Percentiles rank a stretch among this genome's conserved stretches.
Evolutionary conservation across 352 stramenopile species (phyloP).

Genomic region (Elongisporangium prolatum): DNA sequence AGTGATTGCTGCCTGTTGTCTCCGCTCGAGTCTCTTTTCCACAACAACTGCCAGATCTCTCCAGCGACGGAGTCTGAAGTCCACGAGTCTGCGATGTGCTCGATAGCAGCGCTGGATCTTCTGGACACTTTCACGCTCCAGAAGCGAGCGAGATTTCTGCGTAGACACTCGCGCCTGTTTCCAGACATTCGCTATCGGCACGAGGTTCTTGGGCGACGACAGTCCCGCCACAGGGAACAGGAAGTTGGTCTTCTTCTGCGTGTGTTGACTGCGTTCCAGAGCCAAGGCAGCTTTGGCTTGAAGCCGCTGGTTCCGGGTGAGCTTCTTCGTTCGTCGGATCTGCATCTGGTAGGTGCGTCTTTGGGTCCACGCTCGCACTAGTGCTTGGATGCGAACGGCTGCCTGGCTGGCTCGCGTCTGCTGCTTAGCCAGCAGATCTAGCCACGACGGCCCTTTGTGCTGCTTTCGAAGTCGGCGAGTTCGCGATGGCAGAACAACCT

Average conservation of each 20-base stretch:
- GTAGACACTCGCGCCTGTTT: background rate
- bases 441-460: background rate
- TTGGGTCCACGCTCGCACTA: constrained; percentile 8
- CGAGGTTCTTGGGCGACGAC: constrained; percentile 5
- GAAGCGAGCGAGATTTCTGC: background rate
- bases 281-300: background rate
- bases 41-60: constrained; percentile 19
- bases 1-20: constrained; percentile 20
- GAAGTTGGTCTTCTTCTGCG: background rate
- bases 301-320: background rate
- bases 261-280: background rate
- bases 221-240: constrained; percentile 3
- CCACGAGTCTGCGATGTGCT: constrained; percentile 10
- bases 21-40: constrained; percentile 19
- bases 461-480: background rate
- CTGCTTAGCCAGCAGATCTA: background rate
- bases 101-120: constrained; percentile 29
- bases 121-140: constrained; percentile 1
- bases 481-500: background rate
- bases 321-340: background rate
- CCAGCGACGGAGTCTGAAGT: constrained; percentile 15
- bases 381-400: constrained; percentile 8
- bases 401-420: constrained; percentile 9
- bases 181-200: constrained; percentile 1
- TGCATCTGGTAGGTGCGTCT: background rate